Percentiles rank a stretch among this genome's conserved stretches.
Evolutionary conservation across 2,329 filamentous ascomycete species (phyloP).

Genomic region (Penicillium sp.): DNA sequence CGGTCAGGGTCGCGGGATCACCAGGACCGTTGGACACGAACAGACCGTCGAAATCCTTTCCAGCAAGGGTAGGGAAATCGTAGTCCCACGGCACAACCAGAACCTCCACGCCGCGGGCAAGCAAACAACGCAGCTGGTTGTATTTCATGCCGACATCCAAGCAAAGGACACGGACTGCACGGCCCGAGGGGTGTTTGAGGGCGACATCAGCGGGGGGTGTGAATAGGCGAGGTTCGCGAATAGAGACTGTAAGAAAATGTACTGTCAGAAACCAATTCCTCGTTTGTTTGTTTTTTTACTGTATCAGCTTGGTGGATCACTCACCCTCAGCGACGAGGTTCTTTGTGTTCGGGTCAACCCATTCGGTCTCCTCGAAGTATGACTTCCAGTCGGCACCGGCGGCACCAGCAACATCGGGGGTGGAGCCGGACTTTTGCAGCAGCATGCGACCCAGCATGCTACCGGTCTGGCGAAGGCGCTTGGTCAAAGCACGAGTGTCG

Average conservation of each 20-base stretch:
- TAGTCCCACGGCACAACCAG: constrained; percentile 96
- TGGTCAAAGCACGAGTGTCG: constrained; percentile 89
- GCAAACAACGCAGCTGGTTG: constrained; percentile 92
- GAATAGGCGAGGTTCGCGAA: constrained; percentile 81
- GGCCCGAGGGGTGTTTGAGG: constrained; percentile 83
- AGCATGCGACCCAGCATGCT: constrained; percentile 94
- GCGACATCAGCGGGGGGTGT: constrained; percentile 67
- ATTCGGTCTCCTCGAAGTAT: constrained; percentile 76
- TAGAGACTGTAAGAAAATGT: constrained; percentile 65
- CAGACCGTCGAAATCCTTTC: constrained; percentile 87
- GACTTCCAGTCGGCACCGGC: constrained; percentile 48
- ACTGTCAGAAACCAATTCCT: constrained; percentile 34
- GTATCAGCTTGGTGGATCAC: constrained; percentile 25
- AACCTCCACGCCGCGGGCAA: constrained; percentile 88
- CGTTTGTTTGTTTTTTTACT: neutral
- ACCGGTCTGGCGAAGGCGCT: constrained; percentile 88
- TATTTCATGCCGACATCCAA: constrained; percentile 98
- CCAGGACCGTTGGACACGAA: constrained; percentile 98
- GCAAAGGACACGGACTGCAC: constrained; percentile 81
- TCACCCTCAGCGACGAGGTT: constrained; percentile 95
- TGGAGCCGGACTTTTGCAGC: constrained; percentile 59
- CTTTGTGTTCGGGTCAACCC: constrained; percentile 86
- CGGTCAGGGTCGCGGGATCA: constrained; percentile 80
- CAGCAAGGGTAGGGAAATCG: constrained; percentile 73
- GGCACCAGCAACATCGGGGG: constrained; percentile 42